phyloP scores from a whole-genome alignment of 352 stramenopile genomes.

The Globisporangium paddicum region DNA sequence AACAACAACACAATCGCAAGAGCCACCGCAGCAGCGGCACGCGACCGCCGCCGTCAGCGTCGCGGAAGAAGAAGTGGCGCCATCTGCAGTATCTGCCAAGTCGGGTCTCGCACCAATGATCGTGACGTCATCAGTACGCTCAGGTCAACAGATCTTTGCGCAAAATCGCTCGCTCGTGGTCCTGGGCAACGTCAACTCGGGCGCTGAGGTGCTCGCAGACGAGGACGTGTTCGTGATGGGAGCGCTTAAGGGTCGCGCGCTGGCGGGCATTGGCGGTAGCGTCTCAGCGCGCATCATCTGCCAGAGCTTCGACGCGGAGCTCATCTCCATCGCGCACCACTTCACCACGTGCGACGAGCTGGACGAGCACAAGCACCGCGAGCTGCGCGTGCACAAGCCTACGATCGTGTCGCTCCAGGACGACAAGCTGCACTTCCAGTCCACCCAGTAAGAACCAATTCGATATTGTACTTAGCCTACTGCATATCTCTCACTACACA shows the following conservation, averaged over 20 bases:
- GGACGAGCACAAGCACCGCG: slow-evolving; percentile 27
- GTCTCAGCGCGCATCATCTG: slow-evolving; percentile 57
- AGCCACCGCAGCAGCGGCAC: neutral
- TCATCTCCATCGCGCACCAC: slow-evolving; percentile 87
- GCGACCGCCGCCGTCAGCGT: neutral
- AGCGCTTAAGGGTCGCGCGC: slow-evolving; percentile 74
- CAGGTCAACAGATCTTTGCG: slow-evolving; percentile 86
- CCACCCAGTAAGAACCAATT: slow-evolving; percentile 15
- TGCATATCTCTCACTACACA: neutral
- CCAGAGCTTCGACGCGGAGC: slow-evolving; percentile 85
- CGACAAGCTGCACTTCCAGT: slow-evolving; percentile 64
- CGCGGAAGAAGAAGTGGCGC: neutral
- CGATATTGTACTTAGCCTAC: neutral
- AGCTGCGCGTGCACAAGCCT: slow-evolving; percentile 44
- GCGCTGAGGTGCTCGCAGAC: slow-evolving; percentile 84
- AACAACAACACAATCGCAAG: neutral
- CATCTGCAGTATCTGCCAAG: neutral
- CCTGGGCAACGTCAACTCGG: slow-evolving; percentile 82
- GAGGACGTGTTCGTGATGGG: slow-evolving; percentile 83
- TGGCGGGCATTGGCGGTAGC: slow-evolving; percentile 82
- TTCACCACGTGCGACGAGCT: slow-evolving; percentile 88
- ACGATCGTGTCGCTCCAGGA: slow-evolving; percentile 54
- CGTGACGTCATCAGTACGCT: slow-evolving; percentile 68
- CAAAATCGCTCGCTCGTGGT: slow-evolving; percentile 80
- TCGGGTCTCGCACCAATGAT: slow-evolving; percentile 42